Percentiles rank a stretch among this genome's conserved stretches.
phyloP scores from a whole-genome alignment of 2,329 filamentous ascomycete genomes.

The Hirsutella minnesotensis region DNA sequence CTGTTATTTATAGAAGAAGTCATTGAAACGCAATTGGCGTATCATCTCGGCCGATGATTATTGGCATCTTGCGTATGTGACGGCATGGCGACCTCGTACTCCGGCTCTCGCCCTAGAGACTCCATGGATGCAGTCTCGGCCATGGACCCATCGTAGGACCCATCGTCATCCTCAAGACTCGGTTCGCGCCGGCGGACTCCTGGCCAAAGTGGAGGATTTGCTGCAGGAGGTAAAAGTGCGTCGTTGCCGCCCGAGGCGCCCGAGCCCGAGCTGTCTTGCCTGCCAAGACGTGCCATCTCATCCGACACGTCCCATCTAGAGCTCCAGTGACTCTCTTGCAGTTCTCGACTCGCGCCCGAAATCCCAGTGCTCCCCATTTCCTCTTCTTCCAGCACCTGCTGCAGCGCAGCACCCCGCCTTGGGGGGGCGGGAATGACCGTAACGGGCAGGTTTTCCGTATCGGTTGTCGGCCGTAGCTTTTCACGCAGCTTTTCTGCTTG shows the following conservation, averaged over 20 bases:
- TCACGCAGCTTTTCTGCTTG: slow-evolving; percentile 51
- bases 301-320: slow-evolving; percentile 5
- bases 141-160: slow-evolving; percentile 14
- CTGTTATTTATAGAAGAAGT: not conserved
- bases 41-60: not conserved
- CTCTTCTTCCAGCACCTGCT: slow-evolving; percentile 46
- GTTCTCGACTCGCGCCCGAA: slow-evolving; percentile 3
- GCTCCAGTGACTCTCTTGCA: slow-evolving; percentile 10
- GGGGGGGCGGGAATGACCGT: slow-evolving; percentile 51
- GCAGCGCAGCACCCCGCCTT: slow-evolving; percentile 42
- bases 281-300: slow-evolving; percentile 5
- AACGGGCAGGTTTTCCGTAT: slow-evolving; percentile 44
- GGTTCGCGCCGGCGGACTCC: slow-evolving; percentile 21
- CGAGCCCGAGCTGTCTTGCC: slow-evolving; percentile 12
- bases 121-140: slow-evolving; percentile 17
- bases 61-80: not conserved
- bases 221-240: slow-evolving; percentile 16
- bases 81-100: slow-evolving; percentile 9
- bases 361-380: slow-evolving; percentile 14
- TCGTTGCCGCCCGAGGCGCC: slow-evolving; percentile 10
- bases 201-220: slow-evolving; percentile 30
- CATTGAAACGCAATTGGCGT: not conserved
- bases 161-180: slow-evolving; percentile 21
- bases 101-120: slow-evolving; percentile 13
- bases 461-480: slow-evolving; percentile 38